Conservation (phyloP, 257 asterid genomes). For the Capsicum rhomboideum region DNA sequence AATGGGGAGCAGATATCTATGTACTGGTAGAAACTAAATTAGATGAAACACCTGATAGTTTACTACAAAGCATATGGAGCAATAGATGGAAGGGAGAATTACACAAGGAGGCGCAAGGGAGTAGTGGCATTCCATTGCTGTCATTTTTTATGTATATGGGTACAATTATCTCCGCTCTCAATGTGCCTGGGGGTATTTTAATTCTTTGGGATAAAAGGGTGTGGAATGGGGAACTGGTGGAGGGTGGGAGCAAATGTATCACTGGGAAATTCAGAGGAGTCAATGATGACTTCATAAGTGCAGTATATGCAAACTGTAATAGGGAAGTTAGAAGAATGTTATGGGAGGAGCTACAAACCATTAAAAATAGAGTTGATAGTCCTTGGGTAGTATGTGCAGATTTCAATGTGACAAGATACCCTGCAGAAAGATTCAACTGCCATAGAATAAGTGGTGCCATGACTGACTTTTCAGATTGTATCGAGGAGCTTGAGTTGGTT, state of each 20-base stretch:
- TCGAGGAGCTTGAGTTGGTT: not conserved
- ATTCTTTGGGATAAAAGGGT: not conserved
- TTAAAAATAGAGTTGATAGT: not conserved
- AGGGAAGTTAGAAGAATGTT: not conserved
- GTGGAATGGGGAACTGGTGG: not conserved
- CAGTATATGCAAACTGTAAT: not conserved
- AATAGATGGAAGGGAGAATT: not conserved
- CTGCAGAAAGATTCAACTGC: not conserved
- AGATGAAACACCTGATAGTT: not conserved
- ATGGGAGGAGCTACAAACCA: not conserved
- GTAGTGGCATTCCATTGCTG: too few species aligned
- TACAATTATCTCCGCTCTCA: too few species aligned
- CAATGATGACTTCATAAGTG: not conserved
- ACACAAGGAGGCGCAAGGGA: not conserved
- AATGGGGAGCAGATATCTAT: not conserved
- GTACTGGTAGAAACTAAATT: not conserved
- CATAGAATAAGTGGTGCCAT: not conserved
- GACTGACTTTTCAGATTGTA: not conserved
- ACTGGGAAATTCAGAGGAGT: not conserved
- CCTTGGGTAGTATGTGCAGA: not conserved
- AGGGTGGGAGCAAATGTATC: not conserved
- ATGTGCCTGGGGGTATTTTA: not conserved
- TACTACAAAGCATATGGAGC: not conserved
- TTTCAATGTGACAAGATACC: not conserved
- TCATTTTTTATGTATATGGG: too few species aligned